Evolutionary conservation across 2,329 filamentous ascomycete species (phyloP).

Genomic region (Xylaria sp.): DNA sequence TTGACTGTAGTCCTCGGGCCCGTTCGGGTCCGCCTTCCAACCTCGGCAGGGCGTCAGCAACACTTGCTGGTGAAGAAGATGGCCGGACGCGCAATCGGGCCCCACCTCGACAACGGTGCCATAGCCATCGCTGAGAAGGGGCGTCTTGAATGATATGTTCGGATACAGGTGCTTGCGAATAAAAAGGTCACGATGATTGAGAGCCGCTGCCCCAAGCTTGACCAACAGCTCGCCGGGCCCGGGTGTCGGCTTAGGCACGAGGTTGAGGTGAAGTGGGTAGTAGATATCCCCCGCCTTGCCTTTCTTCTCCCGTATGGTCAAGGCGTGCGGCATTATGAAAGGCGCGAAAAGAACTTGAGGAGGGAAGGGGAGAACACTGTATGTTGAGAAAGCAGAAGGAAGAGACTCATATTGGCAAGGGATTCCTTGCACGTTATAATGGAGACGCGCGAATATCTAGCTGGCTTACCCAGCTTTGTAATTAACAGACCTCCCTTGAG

Average conservation of each 20-base stretch:
- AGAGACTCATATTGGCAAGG: too few species aligned
- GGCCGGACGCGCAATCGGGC: constrained; percentile 50
- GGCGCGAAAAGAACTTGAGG: background rate
- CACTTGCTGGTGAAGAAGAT: constrained; percentile 59
- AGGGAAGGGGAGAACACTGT: background rate
- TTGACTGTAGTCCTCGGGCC: constrained; percentile 69
- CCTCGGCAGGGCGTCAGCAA: constrained; percentile 79
- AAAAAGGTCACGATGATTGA: constrained; percentile 94
- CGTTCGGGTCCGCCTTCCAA: constrained; percentile 76
- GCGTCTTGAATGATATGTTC: constrained; percentile 55
- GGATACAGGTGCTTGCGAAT: constrained; percentile 91
- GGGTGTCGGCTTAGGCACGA: constrained; percentile 69
- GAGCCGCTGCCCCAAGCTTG: constrained; percentile 76
- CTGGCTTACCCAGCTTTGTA: background rate
- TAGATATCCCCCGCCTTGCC: constrained; percentile 88
- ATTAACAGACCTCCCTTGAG: background rate
- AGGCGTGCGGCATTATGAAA: constrained; percentile 12
- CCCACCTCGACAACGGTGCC: constrained; percentile 76
- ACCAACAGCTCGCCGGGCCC: constrained; percentile 75
- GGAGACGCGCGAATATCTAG: background rate
- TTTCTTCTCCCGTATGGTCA: constrained; percentile 47
- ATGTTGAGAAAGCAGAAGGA: background rate
- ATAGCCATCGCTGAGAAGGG: constrained; percentile 82
- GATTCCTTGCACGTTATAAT: background rate
- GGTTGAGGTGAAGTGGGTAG: constrained; percentile 72